Base-by-base conservation (phyloP, 1,284 basidiomycete species). In the Cryptococcus sp. region DNA sequence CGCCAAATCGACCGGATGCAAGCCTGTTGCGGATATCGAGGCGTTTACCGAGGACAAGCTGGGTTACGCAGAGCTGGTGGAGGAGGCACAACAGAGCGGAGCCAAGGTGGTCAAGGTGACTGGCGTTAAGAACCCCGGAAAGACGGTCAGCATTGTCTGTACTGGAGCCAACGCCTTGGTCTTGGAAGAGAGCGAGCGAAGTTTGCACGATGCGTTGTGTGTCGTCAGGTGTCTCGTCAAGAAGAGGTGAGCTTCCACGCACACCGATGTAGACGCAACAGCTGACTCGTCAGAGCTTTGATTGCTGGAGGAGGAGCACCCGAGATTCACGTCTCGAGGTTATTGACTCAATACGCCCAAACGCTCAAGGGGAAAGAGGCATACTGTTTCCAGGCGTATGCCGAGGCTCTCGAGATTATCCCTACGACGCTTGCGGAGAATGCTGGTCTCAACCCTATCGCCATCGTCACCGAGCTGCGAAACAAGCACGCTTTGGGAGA, bases 11-110 rank as follows among this genome's bases (percentile, higher is more conserved):
- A 78, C 97, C 10, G 92, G 89, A 33, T 91, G 87, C 78, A 97
- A 94, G 72, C 95, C 95, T 14, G 82, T 99, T 48, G 90, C 95
- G 16, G 95, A 99, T 67, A 95, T 98, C 59, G 95, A 99, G 51
- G 86, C 85, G 14, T 98, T 99, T 75, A 89, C 89, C n/a, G 93
- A 95, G 73, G 95, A 99, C 76, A 98, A 98, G 75, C 82, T 99
- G 14, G 95, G 93, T 31, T 87, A 87, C 57, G 95, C 95, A 2
- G 95, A 98, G 66, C 76, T 98, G 34, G 86, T 97, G 9, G 95
- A 98, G 67, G 95, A 99, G 76, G 80, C 82, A 11, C 84, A 83
- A 52, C 81, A 86, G 54, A 81, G 83, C 32, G 94, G 89, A 28
- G 86, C 87, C 14, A 93, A 93, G 71, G 89, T 97, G 12, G 92